These are phyloP conservation scores for Globisporangium acanthophoron DNA, from an alignment of 352 stramenopile species.

Conservation along the genomic window DNA sequence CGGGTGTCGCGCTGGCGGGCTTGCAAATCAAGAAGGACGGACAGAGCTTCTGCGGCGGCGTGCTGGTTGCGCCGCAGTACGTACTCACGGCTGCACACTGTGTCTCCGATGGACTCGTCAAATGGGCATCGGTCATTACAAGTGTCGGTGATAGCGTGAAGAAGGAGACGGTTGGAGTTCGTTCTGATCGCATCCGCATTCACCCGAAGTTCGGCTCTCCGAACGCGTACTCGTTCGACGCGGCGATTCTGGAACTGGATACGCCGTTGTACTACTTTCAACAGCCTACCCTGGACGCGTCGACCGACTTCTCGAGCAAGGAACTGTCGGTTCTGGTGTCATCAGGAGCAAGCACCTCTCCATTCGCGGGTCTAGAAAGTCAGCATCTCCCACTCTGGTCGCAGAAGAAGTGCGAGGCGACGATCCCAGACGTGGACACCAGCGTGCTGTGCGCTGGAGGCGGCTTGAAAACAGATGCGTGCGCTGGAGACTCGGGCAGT, in stretches of 20 bases:
- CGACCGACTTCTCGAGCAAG: conserved; percentile 12
- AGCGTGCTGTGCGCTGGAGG: conserved; percentile 4
- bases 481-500: background rate
- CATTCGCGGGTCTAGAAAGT: conserved; percentile 1
- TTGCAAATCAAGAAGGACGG: conserved; percentile 1
- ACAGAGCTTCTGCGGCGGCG: conserved; percentile 9
- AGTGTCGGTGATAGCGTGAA: conserved; percentile 3
- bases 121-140: background rate
- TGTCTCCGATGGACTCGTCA: conserved; percentile 1
- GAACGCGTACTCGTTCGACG: conserved; percentile 23
- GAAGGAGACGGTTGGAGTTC: conserved; percentile 24
- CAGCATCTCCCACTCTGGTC: background rate
- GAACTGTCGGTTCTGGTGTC: conserved; percentile 18
- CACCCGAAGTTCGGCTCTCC: conserved; percentile 20
- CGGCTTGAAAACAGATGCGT: background rate
- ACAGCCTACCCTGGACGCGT: conserved; percentile 17
- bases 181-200: conserved; percentile 15
- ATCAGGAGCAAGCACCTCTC: conserved; percentile 15
- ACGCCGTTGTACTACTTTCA: conserved; percentile 12
- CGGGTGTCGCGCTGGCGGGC: background rate
- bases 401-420: background rate
- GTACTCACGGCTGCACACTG: conserved; percentile 12
- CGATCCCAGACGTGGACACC: background rate
- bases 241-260: conserved; percentile 30
- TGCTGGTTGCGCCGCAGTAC: conserved; percentile 6